Base-by-base conservation (phyloP, 257 asterid species). In the Solanum megistacrolobum region DNA sequence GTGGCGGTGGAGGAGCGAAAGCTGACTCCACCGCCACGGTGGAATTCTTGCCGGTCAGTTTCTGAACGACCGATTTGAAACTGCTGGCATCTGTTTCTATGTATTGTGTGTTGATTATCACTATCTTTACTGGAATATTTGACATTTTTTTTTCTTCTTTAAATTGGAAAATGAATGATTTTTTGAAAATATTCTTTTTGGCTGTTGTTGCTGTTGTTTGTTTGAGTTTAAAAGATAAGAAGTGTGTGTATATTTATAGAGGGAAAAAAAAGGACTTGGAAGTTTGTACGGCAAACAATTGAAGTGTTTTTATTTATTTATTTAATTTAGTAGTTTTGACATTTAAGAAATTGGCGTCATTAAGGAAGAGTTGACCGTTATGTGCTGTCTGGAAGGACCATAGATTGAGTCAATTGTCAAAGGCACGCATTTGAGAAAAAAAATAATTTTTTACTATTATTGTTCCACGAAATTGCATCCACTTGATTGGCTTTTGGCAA, bases 41-140 rank as follows among this genome's bases (percentile, higher is more conserved):
- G 4, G 94, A 86, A 68, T 92, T 92, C 83, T 91, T 92, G 2
- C 94, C 94, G 4, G 94, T 92, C 23, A 92, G 91, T 65, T 39
- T 87, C 79, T 92, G 94, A 52, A 92, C 94, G 11, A 92, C 92
- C 11, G 94, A 91, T 76, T 92, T 91, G 90, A 92, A 92, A 85
- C 91, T 92, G 60, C 25, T 43, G 41, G 91, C 89, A 81, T 92
- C 94, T 0, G 92, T 92, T 65, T 90, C 92, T 20, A 92, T 90
- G 46, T 91, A 92, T 48, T 90, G 91, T 7, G 94, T 92, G 88
- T 90, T 90, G 88, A 92, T 92, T 74, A 92, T 89, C 75, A 92
- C 92, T 23, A 92, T 79, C 89, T 91, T 92, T 36, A 92, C 91
- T 1, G 93, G 90, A 25, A 38, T 66, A n/a, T 65, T 65, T 83